These are phyloP conservation scores for Diaporthe sp. DNA, from an alignment of 2,329 filamentous ascomycete species.

Conservation along the genomic window DNA sequence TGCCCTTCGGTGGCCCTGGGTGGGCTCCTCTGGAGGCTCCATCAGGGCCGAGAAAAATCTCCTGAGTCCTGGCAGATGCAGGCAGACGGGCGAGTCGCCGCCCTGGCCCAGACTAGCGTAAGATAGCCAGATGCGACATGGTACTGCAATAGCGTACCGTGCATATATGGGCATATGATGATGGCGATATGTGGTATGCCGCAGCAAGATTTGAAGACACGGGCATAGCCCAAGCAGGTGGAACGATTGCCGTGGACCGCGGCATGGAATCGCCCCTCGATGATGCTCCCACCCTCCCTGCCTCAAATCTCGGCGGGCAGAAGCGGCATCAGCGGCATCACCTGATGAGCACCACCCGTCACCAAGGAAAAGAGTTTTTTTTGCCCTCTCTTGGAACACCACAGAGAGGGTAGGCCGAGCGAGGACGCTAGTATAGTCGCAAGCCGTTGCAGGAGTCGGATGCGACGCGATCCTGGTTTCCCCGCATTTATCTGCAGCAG, in stretches of 20 bases:
- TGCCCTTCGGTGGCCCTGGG: not conserved
- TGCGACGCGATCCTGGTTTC: slow-evolving; percentile 34
- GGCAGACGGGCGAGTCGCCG: slow-evolving; percentile 10
- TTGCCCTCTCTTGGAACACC: not conserved
- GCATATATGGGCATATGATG: slow-evolving; percentile 28
- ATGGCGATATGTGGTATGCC: not conserved
- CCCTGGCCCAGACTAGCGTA: not conserved
- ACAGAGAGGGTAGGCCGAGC: slow-evolving; percentile 8
- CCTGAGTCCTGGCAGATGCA: slow-evolving; percentile 27
- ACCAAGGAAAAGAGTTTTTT: slow-evolving; percentile 5
- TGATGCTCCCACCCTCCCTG: slow-evolving; percentile 6
- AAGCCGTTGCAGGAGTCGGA: slow-evolving; percentile 26
- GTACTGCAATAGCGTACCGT: slow-evolving; percentile 9
- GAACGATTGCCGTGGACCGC: not conserved
- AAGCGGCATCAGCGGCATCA: slow-evolving; percentile 23
- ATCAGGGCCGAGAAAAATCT: slow-evolving; percentile 27
- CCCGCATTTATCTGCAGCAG: slow-evolving; percentile 39
- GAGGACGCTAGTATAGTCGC: slow-evolving; percentile 23
- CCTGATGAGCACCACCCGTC: slow-evolving; percentile 10
- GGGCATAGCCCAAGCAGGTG: not conserved
- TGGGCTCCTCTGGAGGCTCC: slow-evolving; percentile 4
- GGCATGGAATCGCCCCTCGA: not conserved
- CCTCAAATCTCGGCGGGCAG: slow-evolving; percentile 20
- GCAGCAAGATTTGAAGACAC: not conserved
- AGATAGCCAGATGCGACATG: slow-evolving; percentile 17